Percentiles rank a stretch among this genome's conserved stretches.
phyloP scores from a whole-genome alignment of 139 green algal species.

The Mesotaenium endlicherianum region DNA sequence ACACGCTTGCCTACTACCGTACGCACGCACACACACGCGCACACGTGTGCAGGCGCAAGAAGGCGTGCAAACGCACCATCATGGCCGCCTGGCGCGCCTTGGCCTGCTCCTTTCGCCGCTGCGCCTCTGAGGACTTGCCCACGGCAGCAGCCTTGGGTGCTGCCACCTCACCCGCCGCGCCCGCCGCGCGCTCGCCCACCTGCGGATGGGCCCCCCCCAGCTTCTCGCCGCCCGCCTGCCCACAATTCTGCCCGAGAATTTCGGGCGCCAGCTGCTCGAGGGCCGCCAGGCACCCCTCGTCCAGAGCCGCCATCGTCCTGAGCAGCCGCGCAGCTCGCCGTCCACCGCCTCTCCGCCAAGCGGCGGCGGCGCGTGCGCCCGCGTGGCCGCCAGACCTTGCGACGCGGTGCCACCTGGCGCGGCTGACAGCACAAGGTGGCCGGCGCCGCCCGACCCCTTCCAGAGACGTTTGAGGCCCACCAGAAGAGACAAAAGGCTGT shows the following conservation, averaged over 20 bases:
- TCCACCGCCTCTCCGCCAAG: neutral
- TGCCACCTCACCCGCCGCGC: too few species aligned
- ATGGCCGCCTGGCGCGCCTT: neutral
- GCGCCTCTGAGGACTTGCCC: neutral
- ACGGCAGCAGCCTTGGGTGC: too few species aligned
- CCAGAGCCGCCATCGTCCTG: neutral
- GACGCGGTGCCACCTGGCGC: neutral
- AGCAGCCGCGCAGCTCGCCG: neutral
- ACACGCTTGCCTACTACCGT: neutral
- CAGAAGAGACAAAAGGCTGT: slow-evolving; percentile 26
- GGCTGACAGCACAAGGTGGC: neutral
- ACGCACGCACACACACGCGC: too few species aligned
- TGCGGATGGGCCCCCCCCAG: too few species aligned
- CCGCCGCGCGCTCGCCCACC: too few species aligned
- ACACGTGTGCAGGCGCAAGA: too few species aligned
- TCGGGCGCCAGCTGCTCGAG: slow-evolving; percentile 20
- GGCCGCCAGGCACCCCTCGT: neutral
- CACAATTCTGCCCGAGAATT: neutral
- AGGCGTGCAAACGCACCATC: neutral
- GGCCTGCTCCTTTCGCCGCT: neutral
- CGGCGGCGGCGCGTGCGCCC: neutral
- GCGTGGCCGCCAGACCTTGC: neutral
- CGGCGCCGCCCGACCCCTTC: neutral
- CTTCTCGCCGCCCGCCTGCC: too few species aligned
- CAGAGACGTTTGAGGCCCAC: neutral